These are phyloP conservation scores for Backusella sp. DNA, from an alignment of 192 early-diverging fungal species.

Conservation along the genomic window DNA sequence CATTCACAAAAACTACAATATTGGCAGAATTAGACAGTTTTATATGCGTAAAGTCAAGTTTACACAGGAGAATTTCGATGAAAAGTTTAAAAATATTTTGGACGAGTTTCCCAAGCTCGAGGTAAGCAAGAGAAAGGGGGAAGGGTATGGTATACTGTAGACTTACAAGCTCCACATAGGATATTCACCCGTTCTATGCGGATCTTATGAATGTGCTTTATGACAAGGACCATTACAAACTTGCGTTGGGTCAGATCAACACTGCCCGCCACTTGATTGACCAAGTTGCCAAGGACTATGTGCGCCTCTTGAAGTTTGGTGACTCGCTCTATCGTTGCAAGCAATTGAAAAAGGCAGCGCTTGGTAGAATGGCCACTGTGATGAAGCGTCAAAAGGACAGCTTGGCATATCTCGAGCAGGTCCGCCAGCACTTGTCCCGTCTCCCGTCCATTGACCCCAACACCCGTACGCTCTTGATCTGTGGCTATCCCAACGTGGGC, in stretches of 20 bases:
- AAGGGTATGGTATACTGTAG: too few relatives aligned
- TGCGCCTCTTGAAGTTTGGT: conserved; percentile 96
- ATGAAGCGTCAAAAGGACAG: conserved; percentile 99
- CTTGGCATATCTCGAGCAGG: conserved; percentile 96
- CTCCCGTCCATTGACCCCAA: conserved; percentile 99
- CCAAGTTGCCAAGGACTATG: conserved; percentile 97
- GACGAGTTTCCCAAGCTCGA: conserved; percentile 98
- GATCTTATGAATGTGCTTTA: conserved; percentile 99
- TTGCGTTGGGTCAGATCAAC: conserved; percentile 97
- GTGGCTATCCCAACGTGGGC: conserved; percentile 99
- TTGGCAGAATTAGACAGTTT: conserved; percentile 95
- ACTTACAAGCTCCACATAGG: conserved; percentile 39
- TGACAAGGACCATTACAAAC: conserved; percentile 99
- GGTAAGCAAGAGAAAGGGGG: conserved; percentile 38
- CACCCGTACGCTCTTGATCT: conserved; percentile 97
- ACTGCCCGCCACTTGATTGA: conserved; percentile 97
- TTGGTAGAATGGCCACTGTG: conserved; percentile 99
- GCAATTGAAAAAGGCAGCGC: conserved; percentile 96
- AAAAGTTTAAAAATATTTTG: conserved; percentile 91
- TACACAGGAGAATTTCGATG: conserved; percentile 95
- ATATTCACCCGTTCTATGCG: conserved; percentile 99
- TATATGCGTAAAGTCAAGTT: conserved; percentile 99
- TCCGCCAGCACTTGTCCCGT: conserved; percentile 98
- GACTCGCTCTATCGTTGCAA: conserved; percentile 99
- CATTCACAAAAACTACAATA: conserved; percentile 96